Conservation (phyloP, 2,329 filamentous ascomycete species). For the Cryphonectria japonica region DNA sequence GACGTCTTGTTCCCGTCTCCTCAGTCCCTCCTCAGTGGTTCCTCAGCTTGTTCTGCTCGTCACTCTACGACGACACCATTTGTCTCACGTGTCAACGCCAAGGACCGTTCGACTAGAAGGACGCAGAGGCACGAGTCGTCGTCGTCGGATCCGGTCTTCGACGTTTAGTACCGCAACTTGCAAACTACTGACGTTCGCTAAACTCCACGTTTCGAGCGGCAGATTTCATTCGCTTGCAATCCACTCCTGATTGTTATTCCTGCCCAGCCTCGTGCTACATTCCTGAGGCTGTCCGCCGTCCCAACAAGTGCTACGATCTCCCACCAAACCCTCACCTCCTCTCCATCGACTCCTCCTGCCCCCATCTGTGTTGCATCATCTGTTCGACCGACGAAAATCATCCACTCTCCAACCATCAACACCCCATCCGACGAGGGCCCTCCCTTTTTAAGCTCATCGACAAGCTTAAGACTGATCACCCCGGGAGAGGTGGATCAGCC, state of each 20-base stretch:
- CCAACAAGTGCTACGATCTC: background rate
- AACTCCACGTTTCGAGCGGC: background rate
- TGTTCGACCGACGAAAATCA: background rate
- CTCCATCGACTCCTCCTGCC: background rate
- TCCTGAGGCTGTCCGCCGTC: background rate
- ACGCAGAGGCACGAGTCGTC: constrained; percentile 2
- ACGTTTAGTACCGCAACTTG: background rate
- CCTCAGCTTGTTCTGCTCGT: background rate
- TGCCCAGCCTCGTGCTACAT: constrained; percentile 1
- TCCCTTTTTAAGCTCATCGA: constrained; percentile 4
- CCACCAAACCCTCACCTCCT: background rate
- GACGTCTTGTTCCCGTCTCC: constrained; percentile 1
- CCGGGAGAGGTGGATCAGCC: constrained; percentile 1
- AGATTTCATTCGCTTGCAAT: constrained; percentile 5
- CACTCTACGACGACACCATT: constrained; percentile 4
- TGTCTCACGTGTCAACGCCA: constrained; percentile 10
- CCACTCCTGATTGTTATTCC: constrained; percentile 7
- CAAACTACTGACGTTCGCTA: constrained; percentile 4
- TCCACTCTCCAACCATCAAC: background rate
- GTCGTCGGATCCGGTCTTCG: background rate
- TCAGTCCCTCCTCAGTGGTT: background rate
- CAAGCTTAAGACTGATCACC: constrained; percentile 5
- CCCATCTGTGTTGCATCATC: constrained; percentile 3
- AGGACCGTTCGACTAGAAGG: constrained; percentile 8
- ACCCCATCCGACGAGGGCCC: constrained; percentile 3